Percentiles rank a stretch among this genome's conserved stretches.
phyloP scores from a whole-genome alignment of 768 basidiomycete genomes.

The Kwoniella shandongensis region DNA sequence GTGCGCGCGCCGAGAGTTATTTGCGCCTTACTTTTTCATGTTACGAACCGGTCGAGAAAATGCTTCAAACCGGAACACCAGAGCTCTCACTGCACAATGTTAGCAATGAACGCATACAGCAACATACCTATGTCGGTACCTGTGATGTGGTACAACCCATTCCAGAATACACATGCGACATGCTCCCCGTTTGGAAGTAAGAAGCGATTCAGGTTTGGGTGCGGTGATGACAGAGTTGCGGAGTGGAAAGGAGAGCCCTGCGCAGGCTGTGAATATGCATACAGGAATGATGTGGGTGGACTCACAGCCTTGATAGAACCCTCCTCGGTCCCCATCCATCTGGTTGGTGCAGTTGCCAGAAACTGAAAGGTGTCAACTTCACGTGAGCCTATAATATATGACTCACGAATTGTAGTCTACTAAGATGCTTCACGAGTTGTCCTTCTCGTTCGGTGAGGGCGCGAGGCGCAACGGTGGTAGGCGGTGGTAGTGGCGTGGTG shows the following conservation, averaged over 20 bases:
- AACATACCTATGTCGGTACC: conserved; percentile 77
- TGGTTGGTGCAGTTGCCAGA: conserved; percentile 45
- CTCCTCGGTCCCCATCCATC: conserved; percentile 30
- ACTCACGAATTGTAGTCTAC: conserved; percentile 47
- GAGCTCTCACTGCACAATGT: conserved; percentile 66
- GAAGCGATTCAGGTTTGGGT: conserved; percentile 56
- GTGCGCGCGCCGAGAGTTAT: too few species aligned
- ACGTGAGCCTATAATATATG: neutral
- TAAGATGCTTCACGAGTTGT: conserved; percentile 37
- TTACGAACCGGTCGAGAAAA: conserved; percentile 87
- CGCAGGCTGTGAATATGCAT: too few species aligned
- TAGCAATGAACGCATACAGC: neutral
- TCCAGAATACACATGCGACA: conserved; percentile 90
- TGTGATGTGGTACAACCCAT: conserved; percentile 86
- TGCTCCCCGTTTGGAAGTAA: conserved; percentile 78
- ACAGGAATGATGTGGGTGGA: neutral
- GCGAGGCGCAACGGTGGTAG: conserved; percentile 28
- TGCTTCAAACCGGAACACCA: conserved; percentile 90
- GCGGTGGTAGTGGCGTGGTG: conserved; percentile 37
- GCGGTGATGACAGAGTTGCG: conserved; percentile 7
- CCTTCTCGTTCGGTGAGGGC: conserved; percentile 36
- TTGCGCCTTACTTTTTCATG: conserved; percentile 87
- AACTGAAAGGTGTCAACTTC: conserved; percentile 28
- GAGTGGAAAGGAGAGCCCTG: conserved; percentile 14
- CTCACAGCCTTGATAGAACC: conserved; percentile 4